Evolutionary conservation across 331 rosid species (phyloP).

Genomic region (Rosa hybrid): DNA sequence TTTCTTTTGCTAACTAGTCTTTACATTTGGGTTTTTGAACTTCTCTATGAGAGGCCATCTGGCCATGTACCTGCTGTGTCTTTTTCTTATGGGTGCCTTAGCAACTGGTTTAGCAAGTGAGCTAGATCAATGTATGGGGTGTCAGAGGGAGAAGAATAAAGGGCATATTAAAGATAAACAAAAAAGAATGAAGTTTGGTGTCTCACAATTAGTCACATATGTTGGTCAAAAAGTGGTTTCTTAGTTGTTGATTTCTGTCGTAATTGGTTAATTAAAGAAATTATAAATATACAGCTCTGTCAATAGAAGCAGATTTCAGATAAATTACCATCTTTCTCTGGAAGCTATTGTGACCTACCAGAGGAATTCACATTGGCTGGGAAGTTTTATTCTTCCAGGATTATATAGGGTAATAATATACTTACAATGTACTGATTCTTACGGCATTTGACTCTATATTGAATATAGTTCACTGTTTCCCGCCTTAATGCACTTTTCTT

Average conservation of each 20-base stretch:
- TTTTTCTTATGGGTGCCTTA: background rate
- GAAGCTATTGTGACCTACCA: background rate
- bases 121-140: background rate
- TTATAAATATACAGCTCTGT: background rate
- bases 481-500: background rate
- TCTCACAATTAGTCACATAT: background rate
- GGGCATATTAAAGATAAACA: background rate
- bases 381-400: background rate
- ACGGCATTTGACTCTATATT: background rate
- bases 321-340: background rate
- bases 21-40: slow-evolving; percentile 7
- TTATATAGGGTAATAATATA: background rate
- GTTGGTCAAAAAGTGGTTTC: background rate
- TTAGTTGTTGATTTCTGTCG: background rate
- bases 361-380: background rate
- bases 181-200: no score
- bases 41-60: background rate
- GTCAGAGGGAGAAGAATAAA: background rate
- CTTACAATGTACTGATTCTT: background rate
- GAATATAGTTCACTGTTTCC: background rate
- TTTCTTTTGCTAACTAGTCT: background rate
- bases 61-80: background rate
- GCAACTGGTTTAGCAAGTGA: background rate
- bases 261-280: background rate
- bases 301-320: background rate